These are phyloP conservation scores for Didymella exigua DNA, from an alignment of 2,329 filamentous ascomycete genomes.

Conservation along the genomic window DNA sequence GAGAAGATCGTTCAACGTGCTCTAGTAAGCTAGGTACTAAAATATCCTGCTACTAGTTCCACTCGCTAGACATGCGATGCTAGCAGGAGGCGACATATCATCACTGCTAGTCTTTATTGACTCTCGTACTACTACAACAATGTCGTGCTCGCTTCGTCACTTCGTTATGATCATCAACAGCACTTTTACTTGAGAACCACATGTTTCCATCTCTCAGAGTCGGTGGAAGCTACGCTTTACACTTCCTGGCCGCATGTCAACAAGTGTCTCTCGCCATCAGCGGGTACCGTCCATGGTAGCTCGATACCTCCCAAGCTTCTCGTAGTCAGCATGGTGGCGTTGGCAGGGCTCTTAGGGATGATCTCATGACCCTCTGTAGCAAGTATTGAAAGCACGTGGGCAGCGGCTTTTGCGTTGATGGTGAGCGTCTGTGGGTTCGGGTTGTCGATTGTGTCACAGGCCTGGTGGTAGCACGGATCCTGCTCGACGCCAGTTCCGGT, in stretches of 20 bases:
- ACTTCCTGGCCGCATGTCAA: conserved; percentile 42
- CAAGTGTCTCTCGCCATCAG: conserved; percentile 38
- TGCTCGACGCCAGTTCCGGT: conserved; percentile 50
- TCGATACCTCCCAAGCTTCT: conserved; percentile 38
- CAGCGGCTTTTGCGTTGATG: conserved; percentile 47
- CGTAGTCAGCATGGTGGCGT: conserved; percentile 37
- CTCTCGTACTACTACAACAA: conserved; percentile 1
- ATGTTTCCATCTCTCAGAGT: no score
- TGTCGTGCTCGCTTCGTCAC: not conserved
- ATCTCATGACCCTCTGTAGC: conserved; percentile 39
- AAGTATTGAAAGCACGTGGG: conserved; percentile 44
- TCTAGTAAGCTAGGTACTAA: no score
- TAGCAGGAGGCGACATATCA: not conserved
- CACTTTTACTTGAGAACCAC: not conserved
- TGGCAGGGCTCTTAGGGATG: conserved; percentile 44
- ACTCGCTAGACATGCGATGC: not conserved
- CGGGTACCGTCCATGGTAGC: conserved; percentile 38
- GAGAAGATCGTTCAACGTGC: no score
- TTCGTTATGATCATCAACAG: not conserved
- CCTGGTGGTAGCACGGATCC: conserved; percentile 50
- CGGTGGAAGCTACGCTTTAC: conserved; percentile 5
- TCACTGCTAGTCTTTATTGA: not conserved
- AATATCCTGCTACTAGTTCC: not conserved
- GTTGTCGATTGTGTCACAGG: conserved; percentile 49
- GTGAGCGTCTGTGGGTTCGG: conserved; percentile 45